Evolutionary conservation across 2,329 filamentous ascomycete genomes (phyloP), one percentile per base, ranked within the genome.

Genomic region (Cordyceps cicadae): DNA sequence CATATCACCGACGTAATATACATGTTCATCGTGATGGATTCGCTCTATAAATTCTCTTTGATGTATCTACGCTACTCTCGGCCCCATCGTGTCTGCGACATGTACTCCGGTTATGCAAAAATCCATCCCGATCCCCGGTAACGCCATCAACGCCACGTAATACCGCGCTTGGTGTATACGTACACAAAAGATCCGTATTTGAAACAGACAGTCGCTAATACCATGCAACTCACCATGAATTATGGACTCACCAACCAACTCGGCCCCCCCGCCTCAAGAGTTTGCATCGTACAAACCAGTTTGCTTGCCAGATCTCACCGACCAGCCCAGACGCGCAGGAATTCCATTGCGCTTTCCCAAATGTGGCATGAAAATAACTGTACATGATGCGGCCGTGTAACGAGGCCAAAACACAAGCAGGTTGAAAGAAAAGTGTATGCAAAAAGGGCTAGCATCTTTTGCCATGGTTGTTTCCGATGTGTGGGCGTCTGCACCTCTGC

Each of bases 21-120:
- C 5, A 24, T 29, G 11, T 59, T 39, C 50, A 45, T 52, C 17
- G 5, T 24, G 24, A 51, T 52, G 37, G 8, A 52, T 52, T 50
- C 24, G 59, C 65, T 58, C 62, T 58, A 62, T 64, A 57, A 57
- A 15, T 21, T n/a, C 32, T 19, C 32, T 12, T n/a, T 26, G 54
- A 19, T 57, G 41, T n/a, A 24, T 24, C 3, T 57, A 50, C 14
- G 41, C 54, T 57, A 57, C 21, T 26, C 24, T 14, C 32, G 32
- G n/a, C 45, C 41, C 15, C 6, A 37, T 4, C 24, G n/a, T 34
- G 39, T 46, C 24, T 37, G 34, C 8, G 34, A 37, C 34, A 37
- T 46, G 45, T 11, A 43, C n/a, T 11, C 56, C 34, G 29, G 24
- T 45, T 24, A 46, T 21, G 17, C 15, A 48, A 19, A 43, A 19